phyloP scores from a whole-genome alignment of 2,329 filamentous ascomycete species.

The Cladosporium halotolerans region DNA sequence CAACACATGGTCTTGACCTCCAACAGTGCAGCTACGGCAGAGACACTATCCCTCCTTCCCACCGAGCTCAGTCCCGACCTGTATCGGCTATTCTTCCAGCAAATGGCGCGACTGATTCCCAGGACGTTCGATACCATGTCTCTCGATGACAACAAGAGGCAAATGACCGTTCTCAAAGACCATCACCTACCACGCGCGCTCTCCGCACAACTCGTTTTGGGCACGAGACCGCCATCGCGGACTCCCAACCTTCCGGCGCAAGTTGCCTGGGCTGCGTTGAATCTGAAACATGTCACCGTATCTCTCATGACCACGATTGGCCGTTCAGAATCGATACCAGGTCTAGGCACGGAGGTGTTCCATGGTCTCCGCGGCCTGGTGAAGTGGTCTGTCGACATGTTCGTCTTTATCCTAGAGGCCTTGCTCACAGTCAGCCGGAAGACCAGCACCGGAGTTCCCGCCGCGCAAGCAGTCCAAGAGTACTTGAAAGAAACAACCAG shows the following conservation, averaged over 20 bases:
- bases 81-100: slow-evolving; percentile 55
- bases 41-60: slow-evolving; percentile 41
- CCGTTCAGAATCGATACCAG: neutral
- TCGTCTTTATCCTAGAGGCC: slow-evolving; percentile 50
- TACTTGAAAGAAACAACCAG: slow-evolving; percentile 17
- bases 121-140: slow-evolving; percentile 76
- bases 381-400: slow-evolving; percentile 68
- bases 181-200: slow-evolving; percentile 1
- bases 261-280: slow-evolving; percentile 67
- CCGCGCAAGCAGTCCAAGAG: slow-evolving; percentile 18
- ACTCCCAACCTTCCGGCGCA: slow-evolving; percentile 61
- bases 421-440: slow-evolving; percentile 38
- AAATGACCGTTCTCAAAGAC: slow-evolving; percentile 61
- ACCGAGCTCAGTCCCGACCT: slow-evolving; percentile 47
- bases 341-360: slow-evolving; percentile 54
- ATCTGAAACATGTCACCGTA: slow-evolving; percentile 57
- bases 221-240: slow-evolving; percentile 4
- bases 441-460: neutral
- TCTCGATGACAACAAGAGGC: slow-evolving; percentile 59
- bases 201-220: slow-evolving; percentile 4
- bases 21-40: slow-evolving; percentile 44
- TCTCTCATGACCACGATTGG: slow-evolving; percentile 19
- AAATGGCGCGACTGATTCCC: slow-evolving; percentile 63
- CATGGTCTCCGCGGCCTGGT: slow-evolving; percentile 67
- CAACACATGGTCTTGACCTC: slow-evolving; percentile 30